phyloP scores from a whole-genome alignment of 2,329 filamentous ascomycete genomes.

The Graphiopsis chlorocephala region DNA sequence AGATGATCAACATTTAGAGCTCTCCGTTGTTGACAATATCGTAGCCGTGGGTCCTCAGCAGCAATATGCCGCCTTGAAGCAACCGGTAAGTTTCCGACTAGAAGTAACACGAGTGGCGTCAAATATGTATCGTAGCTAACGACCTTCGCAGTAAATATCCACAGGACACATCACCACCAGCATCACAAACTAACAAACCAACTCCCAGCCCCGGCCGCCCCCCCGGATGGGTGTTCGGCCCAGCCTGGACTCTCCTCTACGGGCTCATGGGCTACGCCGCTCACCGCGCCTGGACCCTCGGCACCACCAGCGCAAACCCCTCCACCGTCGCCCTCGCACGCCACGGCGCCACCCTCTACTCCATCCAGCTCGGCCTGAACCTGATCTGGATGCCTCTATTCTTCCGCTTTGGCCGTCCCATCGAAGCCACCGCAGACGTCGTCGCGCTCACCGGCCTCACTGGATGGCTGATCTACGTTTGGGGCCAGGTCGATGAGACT shows the following conservation, averaged over 20 bases:
- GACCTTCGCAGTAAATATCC: slow-evolving; percentile 2
- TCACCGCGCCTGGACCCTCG: slow-evolving; percentile 68
- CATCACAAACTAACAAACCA: slow-evolving; percentile 32
- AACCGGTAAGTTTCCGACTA: slow-evolving; percentile 48
- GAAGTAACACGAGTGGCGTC: no score
- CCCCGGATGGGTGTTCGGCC: slow-evolving; percentile 57
- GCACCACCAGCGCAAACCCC: slow-evolving; percentile 57
- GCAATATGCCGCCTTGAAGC: slow-evolving; percentile 13
- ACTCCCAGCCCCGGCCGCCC: slow-evolving; percentile 39
- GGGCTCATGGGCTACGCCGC: slow-evolving; percentile 83
- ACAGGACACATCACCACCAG: neutral
- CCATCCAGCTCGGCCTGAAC: slow-evolving; percentile 80
- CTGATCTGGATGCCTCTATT: slow-evolving; percentile 90
- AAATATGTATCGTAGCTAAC: neutral
- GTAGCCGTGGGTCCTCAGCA: slow-evolving; percentile 9
- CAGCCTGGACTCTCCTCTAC: slow-evolving; percentile 59
- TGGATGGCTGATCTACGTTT: slow-evolving; percentile 71
- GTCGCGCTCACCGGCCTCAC: slow-evolving; percentile 69
- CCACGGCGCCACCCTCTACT: slow-evolving; percentile 75
- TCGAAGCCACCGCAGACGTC: slow-evolving; percentile 73
- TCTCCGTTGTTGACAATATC: neutral
- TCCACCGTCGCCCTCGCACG: slow-evolving; percentile 58
- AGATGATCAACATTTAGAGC: slow-evolving; percentile 25
- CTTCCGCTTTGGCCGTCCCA: slow-evolving; percentile 72
- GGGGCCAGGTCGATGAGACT: slow-evolving; percentile 69